These are phyloP conservation scores for Oryza rufipogon DNA, from an alignment of 176 grass and related monocot species.

Conservation along the genomic window DNA sequence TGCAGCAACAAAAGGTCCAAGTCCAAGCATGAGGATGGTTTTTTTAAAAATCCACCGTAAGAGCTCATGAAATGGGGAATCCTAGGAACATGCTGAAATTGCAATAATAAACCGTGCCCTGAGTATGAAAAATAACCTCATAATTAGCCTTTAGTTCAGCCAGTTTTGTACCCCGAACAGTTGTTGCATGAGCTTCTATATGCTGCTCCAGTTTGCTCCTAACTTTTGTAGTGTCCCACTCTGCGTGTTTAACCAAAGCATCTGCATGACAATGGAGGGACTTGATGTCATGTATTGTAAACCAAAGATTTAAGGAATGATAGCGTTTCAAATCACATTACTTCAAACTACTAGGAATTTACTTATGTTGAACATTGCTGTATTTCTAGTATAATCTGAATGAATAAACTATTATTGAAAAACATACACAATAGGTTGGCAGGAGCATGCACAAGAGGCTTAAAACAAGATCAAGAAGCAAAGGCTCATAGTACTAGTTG, in stretches of 20 bases:
- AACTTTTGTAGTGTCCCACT: constrained; percentile 68
- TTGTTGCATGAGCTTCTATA: constrained; percentile 62
- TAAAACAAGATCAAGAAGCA: constrained; percentile 4
- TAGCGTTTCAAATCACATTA: not conserved
- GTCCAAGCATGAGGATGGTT: constrained; percentile 14
- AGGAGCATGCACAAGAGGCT: not conserved
- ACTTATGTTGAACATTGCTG: not conserved
- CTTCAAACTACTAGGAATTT: not conserved
- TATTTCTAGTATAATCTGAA: not conserved
- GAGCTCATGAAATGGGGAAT: constrained; percentile 6
- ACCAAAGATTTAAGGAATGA: not conserved
- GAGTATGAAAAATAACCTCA: constrained; percentile 56
- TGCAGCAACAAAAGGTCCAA: constrained; percentile 18
- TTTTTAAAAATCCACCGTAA: not conserved
- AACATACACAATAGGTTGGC: not conserved
- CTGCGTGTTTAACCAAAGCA: constrained; percentile 50
- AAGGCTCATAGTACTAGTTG: not conserved
- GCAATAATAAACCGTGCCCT: not conserved
- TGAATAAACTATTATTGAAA: not conserved
- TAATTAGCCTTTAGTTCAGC: constrained; percentile 65
- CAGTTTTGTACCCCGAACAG: constrained; percentile 54
- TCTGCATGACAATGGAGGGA: constrained; percentile 49
- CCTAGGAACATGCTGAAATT: not conserved
- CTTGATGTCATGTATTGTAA: not conserved
- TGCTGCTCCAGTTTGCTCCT: constrained; percentile 64